A percentile compares a stretch with the other conserved stretches of the same genome.
phyloP scores from a whole-genome alignment of 1,139 yeast species.

The Yamadazyma siamensis region DNA sequence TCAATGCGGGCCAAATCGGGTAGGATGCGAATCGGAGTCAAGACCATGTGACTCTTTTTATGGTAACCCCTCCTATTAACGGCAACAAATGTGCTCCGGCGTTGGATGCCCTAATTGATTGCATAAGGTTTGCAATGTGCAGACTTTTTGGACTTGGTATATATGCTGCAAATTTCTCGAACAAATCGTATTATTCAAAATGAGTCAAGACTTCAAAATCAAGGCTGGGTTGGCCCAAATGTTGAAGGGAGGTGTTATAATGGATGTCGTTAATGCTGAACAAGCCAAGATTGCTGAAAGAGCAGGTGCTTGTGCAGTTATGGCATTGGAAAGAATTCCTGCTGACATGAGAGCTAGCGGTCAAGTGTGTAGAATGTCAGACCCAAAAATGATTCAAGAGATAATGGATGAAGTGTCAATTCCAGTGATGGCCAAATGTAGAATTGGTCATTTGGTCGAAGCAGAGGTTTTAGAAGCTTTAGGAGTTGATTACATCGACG shows the following conservation, averaged over 20 bases:
- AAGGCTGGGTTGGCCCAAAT: slow-evolving; percentile 86
- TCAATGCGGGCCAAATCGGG: no score
- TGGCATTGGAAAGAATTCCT: slow-evolving; percentile 86
- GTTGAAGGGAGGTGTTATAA: slow-evolving; percentile 67
- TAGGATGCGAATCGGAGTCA: no score
- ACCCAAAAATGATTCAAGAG: slow-evolving; percentile 74
- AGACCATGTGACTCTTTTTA: no score
- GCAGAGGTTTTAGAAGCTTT: slow-evolving; percentile 76
- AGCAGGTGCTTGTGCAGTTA: slow-evolving; percentile 90
- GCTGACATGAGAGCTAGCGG: slow-evolving; percentile 85
- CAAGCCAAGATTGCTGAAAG: slow-evolving; percentile 65
- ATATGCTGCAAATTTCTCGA: no score
- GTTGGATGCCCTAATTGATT: no score
- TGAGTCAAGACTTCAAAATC: slow-evolving; percentile 56
- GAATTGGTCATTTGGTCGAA: slow-evolving; percentile 84
- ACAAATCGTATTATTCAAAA: no score
- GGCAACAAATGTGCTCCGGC: no score
- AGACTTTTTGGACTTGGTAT: no score
- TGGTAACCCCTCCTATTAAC: no score
- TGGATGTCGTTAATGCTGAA: slow-evolving; percentile 53
- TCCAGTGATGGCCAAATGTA: slow-evolving; percentile 85
- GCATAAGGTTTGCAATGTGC: no score
- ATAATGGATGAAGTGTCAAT: slow-evolving; percentile 72
- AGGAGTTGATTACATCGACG: slow-evolving; percentile 79
- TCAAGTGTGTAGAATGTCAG: slow-evolving; percentile 85